Conservation (phyloP, 371 early-diverging fungal species). For the Saksenaea vasiformis region DNA sequence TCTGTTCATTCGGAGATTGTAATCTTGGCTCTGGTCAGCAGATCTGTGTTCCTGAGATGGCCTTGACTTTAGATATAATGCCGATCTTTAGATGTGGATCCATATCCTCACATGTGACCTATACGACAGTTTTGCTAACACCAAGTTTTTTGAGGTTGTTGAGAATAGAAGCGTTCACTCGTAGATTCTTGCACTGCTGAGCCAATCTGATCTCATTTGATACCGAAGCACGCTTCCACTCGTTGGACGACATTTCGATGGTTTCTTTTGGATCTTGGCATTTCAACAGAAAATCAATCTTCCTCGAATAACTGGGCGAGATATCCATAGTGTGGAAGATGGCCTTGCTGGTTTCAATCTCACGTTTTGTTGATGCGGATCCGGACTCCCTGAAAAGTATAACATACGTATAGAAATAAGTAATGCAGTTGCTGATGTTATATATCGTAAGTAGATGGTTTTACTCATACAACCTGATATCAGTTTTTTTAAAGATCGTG, state of each 20-base stretch:
- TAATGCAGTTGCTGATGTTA: neutral
- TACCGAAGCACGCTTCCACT: conserved; percentile 15
- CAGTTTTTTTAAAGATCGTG: neutral
- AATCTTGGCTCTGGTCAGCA: too few relatives aligned
- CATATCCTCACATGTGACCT: too few relatives aligned
- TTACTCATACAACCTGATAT: too few relatives aligned
- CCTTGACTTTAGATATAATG: too few relatives aligned
- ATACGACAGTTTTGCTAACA: too few relatives aligned
- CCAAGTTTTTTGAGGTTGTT: conserved; percentile 1
- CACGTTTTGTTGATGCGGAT: neutral
- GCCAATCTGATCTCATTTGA: conserved; percentile 9
- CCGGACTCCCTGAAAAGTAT: conserved; percentile 1
- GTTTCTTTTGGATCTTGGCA: neutral
- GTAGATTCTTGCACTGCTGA: conserved; percentile 15
- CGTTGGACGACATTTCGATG: conserved; percentile 14
- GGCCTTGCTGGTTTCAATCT: neutral
- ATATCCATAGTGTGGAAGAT: conserved; percentile 3
- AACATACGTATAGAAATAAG: neutral
- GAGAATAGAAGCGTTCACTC: conserved; percentile 10
- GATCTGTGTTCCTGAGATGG: too few relatives aligned
- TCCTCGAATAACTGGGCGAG: neutral
- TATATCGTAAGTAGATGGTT: too few relatives aligned
- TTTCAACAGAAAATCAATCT: conserved; percentile 4
- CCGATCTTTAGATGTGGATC: too few relatives aligned
- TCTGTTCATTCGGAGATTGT: too few relatives aligned